These are phyloP conservation scores for Alternaria ventricosa DNA, from an alignment of 2,329 filamentous ascomycete species.

Conservation along the genomic window DNA sequence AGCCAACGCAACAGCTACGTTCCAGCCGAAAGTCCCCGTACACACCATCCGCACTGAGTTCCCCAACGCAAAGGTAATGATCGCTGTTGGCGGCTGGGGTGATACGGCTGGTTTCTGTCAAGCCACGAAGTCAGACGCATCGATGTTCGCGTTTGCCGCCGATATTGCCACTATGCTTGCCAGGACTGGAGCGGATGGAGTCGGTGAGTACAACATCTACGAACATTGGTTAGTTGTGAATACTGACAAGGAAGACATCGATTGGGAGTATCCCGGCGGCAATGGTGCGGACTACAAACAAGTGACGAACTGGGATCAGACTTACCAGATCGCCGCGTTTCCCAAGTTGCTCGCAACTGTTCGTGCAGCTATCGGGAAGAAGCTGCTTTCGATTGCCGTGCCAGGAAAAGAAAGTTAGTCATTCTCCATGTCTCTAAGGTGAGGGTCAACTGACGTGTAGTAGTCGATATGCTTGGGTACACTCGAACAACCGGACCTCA, in stretches of 20 bases:
- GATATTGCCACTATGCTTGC: constrained; percentile 70
- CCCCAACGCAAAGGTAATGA: constrained; percentile 66
- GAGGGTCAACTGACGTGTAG: constrained; percentile 42
- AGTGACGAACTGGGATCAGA: constrained; percentile 65
- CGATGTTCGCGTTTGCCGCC: constrained; percentile 65
- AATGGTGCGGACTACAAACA: constrained; percentile 74
- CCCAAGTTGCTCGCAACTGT: constrained; percentile 67
- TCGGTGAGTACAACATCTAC: constrained; percentile 51
- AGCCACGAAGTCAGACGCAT: constrained; percentile 60
- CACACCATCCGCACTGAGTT: constrained; percentile 61
- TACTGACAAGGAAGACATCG: constrained; percentile 58
- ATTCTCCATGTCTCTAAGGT: no score
- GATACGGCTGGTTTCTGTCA: constrained; percentile 68
- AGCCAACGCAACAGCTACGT: constrained; percentile 54
- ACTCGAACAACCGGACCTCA: constrained; percentile 62
- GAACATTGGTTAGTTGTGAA: not conserved
- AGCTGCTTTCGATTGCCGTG: constrained; percentile 70
- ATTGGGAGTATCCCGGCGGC: constrained; percentile 70
- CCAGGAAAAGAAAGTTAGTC: constrained; percentile 53
- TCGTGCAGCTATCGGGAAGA: constrained; percentile 64
- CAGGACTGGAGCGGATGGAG: constrained; percentile 69
- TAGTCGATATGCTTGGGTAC: constrained; percentile 71
- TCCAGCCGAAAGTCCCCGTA: constrained; percentile 62
- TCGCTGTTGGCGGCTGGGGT: constrained; percentile 79
- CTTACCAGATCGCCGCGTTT: constrained; percentile 66